These are phyloP conservation scores for Camellia japonica DNA, from an alignment of 148 eudicot species.

Conservation along the genomic window DNA sequence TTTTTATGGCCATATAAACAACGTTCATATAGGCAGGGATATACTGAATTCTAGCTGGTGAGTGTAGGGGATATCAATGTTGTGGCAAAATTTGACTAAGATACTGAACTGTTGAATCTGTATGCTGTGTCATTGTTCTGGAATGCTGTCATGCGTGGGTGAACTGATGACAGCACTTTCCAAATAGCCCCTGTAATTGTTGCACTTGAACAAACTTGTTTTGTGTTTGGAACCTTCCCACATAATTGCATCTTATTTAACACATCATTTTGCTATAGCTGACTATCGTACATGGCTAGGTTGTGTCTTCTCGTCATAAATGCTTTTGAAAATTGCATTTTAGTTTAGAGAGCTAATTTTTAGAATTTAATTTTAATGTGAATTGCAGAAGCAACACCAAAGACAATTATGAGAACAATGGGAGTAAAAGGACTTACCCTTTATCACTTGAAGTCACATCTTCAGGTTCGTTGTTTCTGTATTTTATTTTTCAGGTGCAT, in stretches of 20 bases:
- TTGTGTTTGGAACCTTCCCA: background rate
- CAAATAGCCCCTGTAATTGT: background rate
- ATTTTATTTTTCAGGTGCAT: constrained; percentile 3
- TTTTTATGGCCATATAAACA: background rate
- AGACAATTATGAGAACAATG: constrained; percentile 77
- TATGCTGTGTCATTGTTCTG: too few relatives aligned
- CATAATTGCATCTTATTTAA: background rate
- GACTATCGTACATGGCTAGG: background rate
- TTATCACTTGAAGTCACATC: constrained; percentile 80
- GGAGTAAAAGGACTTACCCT: constrained; percentile 90
- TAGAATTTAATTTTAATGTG: background rate
- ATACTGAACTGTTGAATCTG: too few relatives aligned
- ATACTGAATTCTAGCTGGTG: background rate
- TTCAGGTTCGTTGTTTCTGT: constrained; percentile 44
- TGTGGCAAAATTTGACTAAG: background rate
- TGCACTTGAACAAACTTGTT: background rate
- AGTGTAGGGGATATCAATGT: background rate
- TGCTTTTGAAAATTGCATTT: background rate
- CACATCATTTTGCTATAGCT: background rate
- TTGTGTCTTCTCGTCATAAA: background rate
- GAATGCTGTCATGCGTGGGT: background rate
- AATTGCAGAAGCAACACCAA: constrained; percentile 81
- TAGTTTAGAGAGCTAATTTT: constrained; percentile 6
- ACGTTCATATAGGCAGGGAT: background rate
- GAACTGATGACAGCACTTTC: background rate